Base-by-base conservation (phyloP, 2,329 filamentous ascomycete species). In the Stemphylium beticola region DNA sequence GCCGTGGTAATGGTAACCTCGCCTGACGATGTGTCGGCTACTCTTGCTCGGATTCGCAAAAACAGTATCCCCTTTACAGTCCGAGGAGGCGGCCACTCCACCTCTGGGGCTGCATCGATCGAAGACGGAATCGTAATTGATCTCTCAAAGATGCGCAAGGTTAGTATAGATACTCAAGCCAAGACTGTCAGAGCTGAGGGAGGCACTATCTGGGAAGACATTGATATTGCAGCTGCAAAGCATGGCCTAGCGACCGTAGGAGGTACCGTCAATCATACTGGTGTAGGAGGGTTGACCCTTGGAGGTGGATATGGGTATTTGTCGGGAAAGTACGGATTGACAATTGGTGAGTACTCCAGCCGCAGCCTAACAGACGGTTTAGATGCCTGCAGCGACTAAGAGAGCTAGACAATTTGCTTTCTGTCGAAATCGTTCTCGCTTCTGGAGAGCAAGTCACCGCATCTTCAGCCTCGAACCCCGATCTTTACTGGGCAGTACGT, bases 251-350 rank as follows among this genome's bases (percentile, higher is more conserved):
- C 84, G 2, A 84, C 84, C 1, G 82, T 87, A 0, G 85, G 85
- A 8, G 86, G 86, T 2, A 86, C 85, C 0, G 83, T 87, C 9
- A 83, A 83, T 37, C 83, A 87, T 58, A 87, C 85, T 1, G 85
- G 86, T 5, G 82, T 88, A 5, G 85, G 83, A 2, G 86, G 83
- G 0, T 73, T 87, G 12, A 74, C 70, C 1, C 53, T 74, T 68
- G 83, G 83, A 0, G 85, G 85, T 20, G 85, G 85, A 1, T 85
- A 84, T 62, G 84, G 86, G 1, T 81, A 82, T 69, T 72, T 88
- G 14, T 81, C 78, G 22, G 81, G 83, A 0, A 73, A 76, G 29
- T 75, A 84, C 47, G 87, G 87, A 0, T 75, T 87, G 6, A 77
- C 77, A 0, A 81, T 84, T 44, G 83, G 84, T 68, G 78, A 39